phyloP scores from a whole-genome alignment of 495 filamentous ascomycete genomes.

The Penicillium longicatenatum region DNA sequence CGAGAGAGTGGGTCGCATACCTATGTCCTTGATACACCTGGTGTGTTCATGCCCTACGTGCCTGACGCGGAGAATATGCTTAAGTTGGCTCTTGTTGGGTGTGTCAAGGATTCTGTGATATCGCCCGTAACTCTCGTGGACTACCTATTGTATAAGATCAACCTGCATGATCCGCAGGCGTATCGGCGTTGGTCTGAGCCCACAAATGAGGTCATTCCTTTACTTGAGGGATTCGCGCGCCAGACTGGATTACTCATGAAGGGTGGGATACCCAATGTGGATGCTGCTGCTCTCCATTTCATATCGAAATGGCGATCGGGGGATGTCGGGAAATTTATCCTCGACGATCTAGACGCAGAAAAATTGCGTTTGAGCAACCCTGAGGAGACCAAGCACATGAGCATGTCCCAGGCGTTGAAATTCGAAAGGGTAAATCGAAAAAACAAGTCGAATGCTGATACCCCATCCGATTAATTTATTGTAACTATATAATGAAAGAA shows the following conservation, averaged over 20 bases:
- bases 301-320: slow-evolving; percentile 84
- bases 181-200: slow-evolving; percentile 69
- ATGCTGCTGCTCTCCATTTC: slow-evolving; percentile 78
- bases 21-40: slow-evolving; percentile 74
- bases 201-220: slow-evolving; percentile 77
- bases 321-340: slow-evolving; percentile 69
- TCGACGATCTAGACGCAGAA: slow-evolving; percentile 74
- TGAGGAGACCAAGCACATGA: slow-evolving; percentile 35
- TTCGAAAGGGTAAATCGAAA: slow-evolving; percentile 37
- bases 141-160: slow-evolving; percentile 85
- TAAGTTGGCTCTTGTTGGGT: slow-evolving; percentile 85
- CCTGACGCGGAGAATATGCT: slow-evolving; percentile 84
- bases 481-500: slow-evolving; percentile 27
- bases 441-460: slow-evolving; percentile 32
- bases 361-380: slow-evolving; percentile 45
- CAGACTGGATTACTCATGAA: slow-evolving; percentile 76
- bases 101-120: slow-evolving; percentile 86
- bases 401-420: slow-evolving; percentile 48
- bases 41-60: slow-evolving; percentile 93
- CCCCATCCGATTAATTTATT: slow-evolving; percentile 22
- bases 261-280: slow-evolving; percentile 70
- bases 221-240: slow-evolving; percentile 67
- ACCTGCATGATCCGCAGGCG: slow-evolving; percentile 54
- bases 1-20: slow-evolving; percentile 52
- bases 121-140: slow-evolving; percentile 76